Conservation (phyloP, 164 flowering plant species). For the Aristolochia fimbriata region DNA sequence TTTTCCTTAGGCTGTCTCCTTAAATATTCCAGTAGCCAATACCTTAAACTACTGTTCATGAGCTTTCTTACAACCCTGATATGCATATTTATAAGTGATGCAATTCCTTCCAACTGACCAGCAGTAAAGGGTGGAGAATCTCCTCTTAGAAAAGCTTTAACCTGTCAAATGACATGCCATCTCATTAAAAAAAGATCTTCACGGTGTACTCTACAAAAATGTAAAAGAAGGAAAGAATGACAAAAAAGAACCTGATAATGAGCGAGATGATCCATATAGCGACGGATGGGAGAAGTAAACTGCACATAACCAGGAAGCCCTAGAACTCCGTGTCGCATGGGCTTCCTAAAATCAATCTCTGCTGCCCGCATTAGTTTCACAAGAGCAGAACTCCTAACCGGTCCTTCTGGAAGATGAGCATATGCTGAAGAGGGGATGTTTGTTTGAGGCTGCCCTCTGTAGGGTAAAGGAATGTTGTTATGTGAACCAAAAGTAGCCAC, state of each 20-base stretch:
- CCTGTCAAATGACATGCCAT: slow-evolving; percentile 27
- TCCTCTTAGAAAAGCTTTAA: slow-evolving; percentile 78
- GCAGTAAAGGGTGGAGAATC: slow-evolving; percentile 70
- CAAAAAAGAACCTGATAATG: slow-evolving; percentile 64
- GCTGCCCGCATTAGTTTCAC: slow-evolving; percentile 85
- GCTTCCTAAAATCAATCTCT: slow-evolving; percentile 81
- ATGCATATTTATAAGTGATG: slow-evolving; percentile 49
- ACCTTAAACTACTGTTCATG: slow-evolving; percentile 56
- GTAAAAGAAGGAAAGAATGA: background rate
- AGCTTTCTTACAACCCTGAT: slow-evolving; percentile 48
- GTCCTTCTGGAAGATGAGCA: slow-evolving; percentile 95
- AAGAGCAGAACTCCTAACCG: slow-evolving; percentile 68
- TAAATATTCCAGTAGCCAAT: slow-evolving; percentile 81
- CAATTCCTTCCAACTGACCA: slow-evolving; percentile 82
- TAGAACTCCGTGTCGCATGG: slow-evolving; percentile 72
- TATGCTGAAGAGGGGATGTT: slow-evolving; percentile 59
- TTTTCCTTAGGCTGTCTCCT: slow-evolving; percentile 69
- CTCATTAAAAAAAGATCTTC: no score
- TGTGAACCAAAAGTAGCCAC: slow-evolving; percentile 70
- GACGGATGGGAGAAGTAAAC: slow-evolving; percentile 93
- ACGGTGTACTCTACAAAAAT: no score
- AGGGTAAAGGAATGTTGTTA: slow-evolving; percentile 77
- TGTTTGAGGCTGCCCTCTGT: slow-evolving; percentile 92
- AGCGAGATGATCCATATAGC: slow-evolving; percentile 92
- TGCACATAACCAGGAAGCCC: slow-evolving; percentile 97